phyloP scores from a whole-genome alignment of 805 yeast genomes.

The Ogataea methylovora region DNA sequence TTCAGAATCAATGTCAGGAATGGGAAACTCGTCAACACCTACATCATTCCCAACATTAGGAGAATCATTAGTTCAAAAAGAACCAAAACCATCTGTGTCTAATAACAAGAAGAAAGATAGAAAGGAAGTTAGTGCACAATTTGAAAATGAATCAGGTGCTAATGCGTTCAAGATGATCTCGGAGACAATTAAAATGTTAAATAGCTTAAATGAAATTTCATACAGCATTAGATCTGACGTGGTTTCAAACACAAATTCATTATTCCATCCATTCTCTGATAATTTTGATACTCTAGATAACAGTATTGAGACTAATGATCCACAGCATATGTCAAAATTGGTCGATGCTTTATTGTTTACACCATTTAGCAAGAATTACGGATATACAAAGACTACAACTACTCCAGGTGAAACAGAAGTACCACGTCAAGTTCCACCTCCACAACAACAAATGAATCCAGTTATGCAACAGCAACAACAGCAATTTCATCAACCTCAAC shows the following conservation, averaged over 20 bases:
- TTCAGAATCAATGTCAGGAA: slow-evolving; percentile 6
- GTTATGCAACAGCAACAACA: too few relatives aligned
- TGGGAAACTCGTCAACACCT: slow-evolving; percentile 20
- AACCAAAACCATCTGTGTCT: slow-evolving; percentile 4
- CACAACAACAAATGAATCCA: slow-evolving; percentile 1
- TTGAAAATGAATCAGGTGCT: slow-evolving; percentile 12
- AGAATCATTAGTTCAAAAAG: slow-evolving; percentile 12
- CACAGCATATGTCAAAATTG: slow-evolving; percentile 16
- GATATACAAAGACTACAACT: slow-evolving; percentile 10
- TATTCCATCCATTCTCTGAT: slow-evolving; percentile 17
- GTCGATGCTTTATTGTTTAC: slow-evolving; percentile 25
- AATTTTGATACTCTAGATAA: slow-evolving; percentile 5
- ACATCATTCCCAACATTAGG: slow-evolving; percentile 26
- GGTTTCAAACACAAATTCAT: slow-evolving; percentile 1
- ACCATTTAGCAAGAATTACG: slow-evolving; percentile 26
- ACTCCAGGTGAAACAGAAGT: too few relatives aligned
- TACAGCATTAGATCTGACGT: slow-evolving; percentile 14
- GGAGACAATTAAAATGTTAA: slow-evolving; percentile 19
- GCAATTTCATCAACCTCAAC: too few relatives aligned
- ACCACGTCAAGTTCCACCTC: slow-evolving; percentile 1
- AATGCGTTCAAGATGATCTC: slow-evolving; percentile 17
- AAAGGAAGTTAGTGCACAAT: slow-evolving; percentile 6
- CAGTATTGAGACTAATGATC: slow-evolving; percentile 10
- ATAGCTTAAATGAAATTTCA: slow-evolving; percentile 13
- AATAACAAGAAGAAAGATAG: slow-evolving; percentile 20